Evolutionary conservation across 345 rosid genomes (phyloP), one percentile per base, ranked within the genome.

Genomic region (Geranium brycei): DNA sequence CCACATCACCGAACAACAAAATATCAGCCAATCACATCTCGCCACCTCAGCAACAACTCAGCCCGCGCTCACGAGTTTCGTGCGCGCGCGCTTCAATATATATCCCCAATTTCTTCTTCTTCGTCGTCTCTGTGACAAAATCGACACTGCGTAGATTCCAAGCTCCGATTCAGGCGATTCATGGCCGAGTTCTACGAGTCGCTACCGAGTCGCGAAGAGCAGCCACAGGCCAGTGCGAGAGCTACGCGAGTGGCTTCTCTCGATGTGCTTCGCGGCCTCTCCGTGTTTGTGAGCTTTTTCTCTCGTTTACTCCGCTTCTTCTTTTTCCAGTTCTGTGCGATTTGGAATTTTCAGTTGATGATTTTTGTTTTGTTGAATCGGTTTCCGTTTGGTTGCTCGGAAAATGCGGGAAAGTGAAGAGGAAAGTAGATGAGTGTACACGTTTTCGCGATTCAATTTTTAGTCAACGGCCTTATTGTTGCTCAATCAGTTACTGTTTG

Each of bases 191-290:
- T 11, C 17, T 62, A 17, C 51, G 17, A 35, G 60, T 66, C 69
- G 5, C 65, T 72, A 41, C 67, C 65, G 51, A 62, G n/a, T 16
- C 2, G 3, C 14, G 70, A 23, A 7, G 67, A 70, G 4, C 65
- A 38, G 4, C 66, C 61, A 10, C 51, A 17, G 3, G 8, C 65
- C 63, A 51, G 3, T 63, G 61, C 47, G 38, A 65, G 57, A 17
- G 11, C 70, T 4, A 28, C 74, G 14, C 83, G 81, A 7, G 62
- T 75, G 64, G 72, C 74, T 63, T 80, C 83, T 56, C 75, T 80
- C 47, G 83, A 80, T 58, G 83, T 72, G 69, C 77, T 80, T 19
- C 83, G 83, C 51, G 83, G 83, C 19, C 81, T 77, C 77, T 77
- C 79, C 65, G 79, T 80, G 66, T 68, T 68, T 53, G 83, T 80